phyloP scores from a whole-genome alignment of 441 rosid genomes.

The Croton setiger region DNA sequence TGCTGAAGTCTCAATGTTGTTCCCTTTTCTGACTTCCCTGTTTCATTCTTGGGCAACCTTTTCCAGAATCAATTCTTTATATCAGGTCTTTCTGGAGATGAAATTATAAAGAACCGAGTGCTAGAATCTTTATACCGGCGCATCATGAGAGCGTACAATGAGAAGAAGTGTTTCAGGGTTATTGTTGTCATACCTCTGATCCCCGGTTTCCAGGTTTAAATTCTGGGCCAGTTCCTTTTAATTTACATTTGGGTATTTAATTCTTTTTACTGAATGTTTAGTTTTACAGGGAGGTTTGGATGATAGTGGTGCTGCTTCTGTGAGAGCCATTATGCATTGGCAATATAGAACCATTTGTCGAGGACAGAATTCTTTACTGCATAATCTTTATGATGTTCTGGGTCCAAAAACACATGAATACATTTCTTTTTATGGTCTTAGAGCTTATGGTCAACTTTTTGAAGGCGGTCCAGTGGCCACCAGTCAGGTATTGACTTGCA shows the following conservation, averaged over 20 bases:
- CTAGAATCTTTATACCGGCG: slow-evolving; percentile 84
- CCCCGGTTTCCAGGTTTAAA: slow-evolving; percentile 92
- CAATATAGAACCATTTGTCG: slow-evolving; percentile 94
- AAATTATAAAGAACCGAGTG: slow-evolving; percentile 77
- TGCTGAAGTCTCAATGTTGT: slow-evolving; percentile 17
- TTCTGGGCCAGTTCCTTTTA: slow-evolving; percentile 19
- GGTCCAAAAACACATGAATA: slow-evolving; percentile 78
- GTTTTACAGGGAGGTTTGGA: slow-evolving; percentile 89
- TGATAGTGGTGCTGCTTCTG: slow-evolving; percentile 96
- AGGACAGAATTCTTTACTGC: slow-evolving; percentile 84
- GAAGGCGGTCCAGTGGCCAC: slow-evolving; percentile 89
- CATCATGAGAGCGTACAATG: slow-evolving; percentile 77
- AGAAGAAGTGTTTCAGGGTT: slow-evolving; percentile 84
- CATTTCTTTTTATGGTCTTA: slow-evolving; percentile 94
- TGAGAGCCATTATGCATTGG: slow-evolving; percentile 99
- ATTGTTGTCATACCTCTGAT: slow-evolving; percentile 92
- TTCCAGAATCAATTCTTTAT: slow-evolving; percentile 99
- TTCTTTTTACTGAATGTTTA: slow-evolving; percentile 16
- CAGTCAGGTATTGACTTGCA: slow-evolving; percentile 64
- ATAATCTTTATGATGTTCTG: slow-evolving; percentile 64
- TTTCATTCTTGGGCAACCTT: slow-evolving; percentile 39
- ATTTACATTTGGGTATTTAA: slow-evolving; percentile 12
- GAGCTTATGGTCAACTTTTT: slow-evolving; percentile 82
- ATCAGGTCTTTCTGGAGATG: slow-evolving; percentile 98
- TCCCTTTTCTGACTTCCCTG: slow-evolving; percentile 37